phyloP scores from a whole-genome alignment of 345 rosid genomes.

The Euphorbia peplus region DNA sequence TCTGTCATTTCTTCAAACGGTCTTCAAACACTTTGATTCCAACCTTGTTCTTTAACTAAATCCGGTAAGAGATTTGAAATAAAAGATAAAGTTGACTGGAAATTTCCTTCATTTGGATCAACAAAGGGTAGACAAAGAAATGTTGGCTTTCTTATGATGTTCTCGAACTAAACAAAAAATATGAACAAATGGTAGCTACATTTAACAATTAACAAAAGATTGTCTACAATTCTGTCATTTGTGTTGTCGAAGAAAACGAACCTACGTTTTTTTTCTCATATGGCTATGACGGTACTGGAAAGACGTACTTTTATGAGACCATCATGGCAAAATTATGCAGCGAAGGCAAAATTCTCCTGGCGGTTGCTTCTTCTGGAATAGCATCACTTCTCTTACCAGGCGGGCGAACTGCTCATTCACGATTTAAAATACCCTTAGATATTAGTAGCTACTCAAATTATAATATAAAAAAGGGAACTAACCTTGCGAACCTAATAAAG shows the following conservation, averaged over 20 bases:
- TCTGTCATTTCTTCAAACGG: no score
- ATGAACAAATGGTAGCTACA: not conserved
- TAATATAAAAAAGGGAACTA: slow-evolving; percentile 2
- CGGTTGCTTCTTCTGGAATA: not conserved
- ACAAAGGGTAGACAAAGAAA: no score
- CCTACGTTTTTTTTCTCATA: not conserved
- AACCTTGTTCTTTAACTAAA: no score
- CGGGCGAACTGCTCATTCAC: slow-evolving; percentile 6
- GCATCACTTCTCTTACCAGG: not conserved
- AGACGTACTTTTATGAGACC: not conserved
- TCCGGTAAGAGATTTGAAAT: no score
- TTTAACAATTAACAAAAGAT: not conserved
- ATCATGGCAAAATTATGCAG: not conserved
- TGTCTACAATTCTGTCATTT: no score
- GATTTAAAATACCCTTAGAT: slow-evolving; percentile 8
- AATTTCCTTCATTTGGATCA: no score
- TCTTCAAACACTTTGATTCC: no score
- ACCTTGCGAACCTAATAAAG: not conserved
- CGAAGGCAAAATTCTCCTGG: not conserved
- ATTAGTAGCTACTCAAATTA: not conserved
- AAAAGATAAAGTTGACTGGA: no score
- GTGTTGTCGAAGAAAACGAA: no score
- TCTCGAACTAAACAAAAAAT: not conserved
- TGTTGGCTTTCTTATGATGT: not conserved
- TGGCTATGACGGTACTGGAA: not conserved